These are phyloP conservation scores for Geranium rotundifolium DNA, from an alignment of 345 rosid species.

Conservation along the genomic window DNA sequence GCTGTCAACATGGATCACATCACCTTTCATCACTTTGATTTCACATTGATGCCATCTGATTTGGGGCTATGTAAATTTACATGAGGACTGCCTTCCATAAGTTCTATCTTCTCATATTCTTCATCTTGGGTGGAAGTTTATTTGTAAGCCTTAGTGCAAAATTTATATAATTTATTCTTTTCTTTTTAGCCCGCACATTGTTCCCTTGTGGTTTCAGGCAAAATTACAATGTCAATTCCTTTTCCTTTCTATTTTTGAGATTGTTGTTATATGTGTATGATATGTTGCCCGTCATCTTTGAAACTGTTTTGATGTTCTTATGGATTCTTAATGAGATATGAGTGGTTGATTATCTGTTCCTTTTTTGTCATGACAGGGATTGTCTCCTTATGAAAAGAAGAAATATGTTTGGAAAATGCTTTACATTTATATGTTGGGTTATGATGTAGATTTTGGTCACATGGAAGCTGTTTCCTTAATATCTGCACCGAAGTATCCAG, in stretches of 20 bases:
- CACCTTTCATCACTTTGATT: not conserved
- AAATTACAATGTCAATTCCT: not conserved
- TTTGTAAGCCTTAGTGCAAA: not conserved
- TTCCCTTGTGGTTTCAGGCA: not conserved
- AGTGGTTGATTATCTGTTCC: not conserved
- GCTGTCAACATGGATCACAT: not conserved
- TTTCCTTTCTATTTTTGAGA: not conserved
- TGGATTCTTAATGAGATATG: not conserved
- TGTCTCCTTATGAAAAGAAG: constrained; percentile 95
- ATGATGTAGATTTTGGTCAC: constrained; percentile 98
- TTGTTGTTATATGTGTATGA: not conserved
- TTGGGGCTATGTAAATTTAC: too few relatives aligned
- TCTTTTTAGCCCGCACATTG: not conserved
- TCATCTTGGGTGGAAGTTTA: not conserved
- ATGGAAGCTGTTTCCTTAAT: constrained; percentile 99
- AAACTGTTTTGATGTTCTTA: not conserved
- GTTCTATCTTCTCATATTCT: not conserved
- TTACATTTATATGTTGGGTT: constrained; percentile 91
- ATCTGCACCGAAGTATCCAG: constrained; percentile 98
- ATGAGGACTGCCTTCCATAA: not conserved
- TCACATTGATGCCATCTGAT: not conserved
- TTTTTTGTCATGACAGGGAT: constrained; percentile 37
- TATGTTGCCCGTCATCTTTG: not conserved
- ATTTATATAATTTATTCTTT: not conserved
- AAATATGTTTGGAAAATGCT: constrained; percentile 99